These are phyloP conservation scores for Bipolaris victoriae DNA, from an alignment of 2,329 filamentous ascomycete species.

Conservation along the genomic window DNA sequence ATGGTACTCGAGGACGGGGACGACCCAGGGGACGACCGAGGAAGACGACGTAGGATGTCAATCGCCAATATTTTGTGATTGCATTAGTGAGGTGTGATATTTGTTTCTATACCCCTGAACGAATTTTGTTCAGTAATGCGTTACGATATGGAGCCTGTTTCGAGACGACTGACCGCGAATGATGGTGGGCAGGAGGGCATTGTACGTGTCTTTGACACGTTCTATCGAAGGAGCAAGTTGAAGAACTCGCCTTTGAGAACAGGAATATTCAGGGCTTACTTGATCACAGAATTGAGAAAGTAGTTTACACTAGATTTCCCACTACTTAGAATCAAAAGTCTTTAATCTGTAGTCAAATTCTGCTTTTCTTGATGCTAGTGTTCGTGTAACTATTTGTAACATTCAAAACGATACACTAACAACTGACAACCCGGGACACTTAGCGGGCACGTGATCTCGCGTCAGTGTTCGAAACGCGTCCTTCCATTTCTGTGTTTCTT, in stretches of 20 bases:
- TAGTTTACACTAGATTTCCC: neutral
- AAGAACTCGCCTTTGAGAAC: neutral
- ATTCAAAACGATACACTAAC: too few relatives aligned
- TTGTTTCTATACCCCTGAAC: neutral
- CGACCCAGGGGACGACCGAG: slow-evolving; percentile 17
- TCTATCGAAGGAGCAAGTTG: neutral
- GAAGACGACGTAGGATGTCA: slow-evolving; percentile 22
- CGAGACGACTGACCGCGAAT: neutral
- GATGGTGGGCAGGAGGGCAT: neutral
- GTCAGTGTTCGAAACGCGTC: slow-evolving; percentile 1
- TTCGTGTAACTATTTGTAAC: neutral
- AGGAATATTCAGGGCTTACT: neutral
- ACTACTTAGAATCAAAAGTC: neutral
- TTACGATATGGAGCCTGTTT: neutral
- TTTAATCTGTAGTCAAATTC: neutral
- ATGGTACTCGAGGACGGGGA: slow-evolving; percentile 28
- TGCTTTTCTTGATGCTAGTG: neutral
- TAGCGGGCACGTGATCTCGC: slow-evolving; percentile 15
- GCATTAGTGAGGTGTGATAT: neutral
- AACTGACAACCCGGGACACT: neutral
- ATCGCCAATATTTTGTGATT: neutral
- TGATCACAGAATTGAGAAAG: neutral
- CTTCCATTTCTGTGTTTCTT: neutral
- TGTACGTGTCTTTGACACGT: neutral
- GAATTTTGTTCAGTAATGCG: slow-evolving; percentile 2